phyloP scores from a whole-genome alignment of 2,329 filamentous ascomycete genomes.

The Triangularia verruculosa region DNA sequence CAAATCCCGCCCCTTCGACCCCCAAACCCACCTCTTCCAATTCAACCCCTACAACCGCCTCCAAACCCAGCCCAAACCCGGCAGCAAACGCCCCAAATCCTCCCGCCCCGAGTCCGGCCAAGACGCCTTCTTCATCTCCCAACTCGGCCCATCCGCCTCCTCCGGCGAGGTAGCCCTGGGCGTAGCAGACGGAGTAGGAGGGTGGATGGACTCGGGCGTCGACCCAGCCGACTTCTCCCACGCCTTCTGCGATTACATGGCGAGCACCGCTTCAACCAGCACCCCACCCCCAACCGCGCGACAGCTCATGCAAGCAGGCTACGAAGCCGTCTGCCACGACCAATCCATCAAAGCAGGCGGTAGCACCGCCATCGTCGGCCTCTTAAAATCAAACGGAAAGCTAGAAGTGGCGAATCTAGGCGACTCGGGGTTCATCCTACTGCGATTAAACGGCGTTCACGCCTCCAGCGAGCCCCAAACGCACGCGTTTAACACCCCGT shows the following conservation, averaged over 20 bases:
- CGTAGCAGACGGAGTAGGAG: slow-evolving; percentile 90
- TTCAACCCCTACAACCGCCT: slow-evolving; percentile 65
- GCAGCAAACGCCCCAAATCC: slow-evolving; percentile 47
- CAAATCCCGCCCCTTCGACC: slow-evolving; percentile 67
- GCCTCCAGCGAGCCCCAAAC: slow-evolving; percentile 82
- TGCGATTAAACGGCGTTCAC: slow-evolving; percentile 82
- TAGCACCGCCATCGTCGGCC: slow-evolving; percentile 86
- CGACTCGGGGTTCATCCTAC: slow-evolving; percentile 88
- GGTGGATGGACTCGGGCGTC: slow-evolving; percentile 88
- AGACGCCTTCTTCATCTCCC: slow-evolving; percentile 91
- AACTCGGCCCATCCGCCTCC: slow-evolving; percentile 63
- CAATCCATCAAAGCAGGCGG: slow-evolving; percentile 74
- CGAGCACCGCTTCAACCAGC: slow-evolving; percentile 58
- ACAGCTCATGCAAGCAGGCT: slow-evolving; percentile 76
- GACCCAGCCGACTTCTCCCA: slow-evolving; percentile 96
- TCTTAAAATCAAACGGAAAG: slow-evolving; percentile 68
- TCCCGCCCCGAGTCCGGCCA: slow-evolving; percentile 78
- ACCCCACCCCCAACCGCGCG: slow-evolving; percentile 50
- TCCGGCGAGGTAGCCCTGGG: slow-evolving; percentile 72
- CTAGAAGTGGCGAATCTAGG: slow-evolving; percentile 91
- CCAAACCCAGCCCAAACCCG: slow-evolving; percentile 44
- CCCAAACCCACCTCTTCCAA: slow-evolving; percentile 66
- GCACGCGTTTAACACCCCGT: slow-evolving; percentile 97
- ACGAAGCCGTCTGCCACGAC: slow-evolving; percentile 77
- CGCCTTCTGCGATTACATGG: slow-evolving; percentile 91